Conservation (phyloP, 306 rosid genomes). For the Trifolium pratense region DNA sequence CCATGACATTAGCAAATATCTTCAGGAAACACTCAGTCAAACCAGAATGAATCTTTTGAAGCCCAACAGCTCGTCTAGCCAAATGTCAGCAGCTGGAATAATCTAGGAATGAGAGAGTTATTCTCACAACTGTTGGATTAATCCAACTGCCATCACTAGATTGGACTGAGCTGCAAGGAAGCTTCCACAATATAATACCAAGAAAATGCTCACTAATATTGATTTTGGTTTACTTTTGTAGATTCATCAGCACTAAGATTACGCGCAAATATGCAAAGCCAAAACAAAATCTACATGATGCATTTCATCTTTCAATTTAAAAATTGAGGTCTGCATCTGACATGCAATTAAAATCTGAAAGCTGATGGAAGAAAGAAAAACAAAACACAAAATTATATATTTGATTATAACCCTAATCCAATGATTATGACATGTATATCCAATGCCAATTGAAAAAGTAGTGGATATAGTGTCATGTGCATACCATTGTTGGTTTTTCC, state of each 20-base stretch:
- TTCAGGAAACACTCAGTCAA: background rate
- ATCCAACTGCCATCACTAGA: background rate
- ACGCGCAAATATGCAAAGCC: background rate
- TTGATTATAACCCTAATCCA: background rate
- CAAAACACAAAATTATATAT: background rate
- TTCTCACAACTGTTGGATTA: background rate
- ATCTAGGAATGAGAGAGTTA: background rate
- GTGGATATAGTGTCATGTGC: conserved; percentile 29
- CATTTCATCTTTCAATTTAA: background rate
- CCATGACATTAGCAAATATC: conserved; percentile 22
- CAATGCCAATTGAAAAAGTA: conserved; percentile 1
- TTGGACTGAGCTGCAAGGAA: background rate
- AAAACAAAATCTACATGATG: background rate
- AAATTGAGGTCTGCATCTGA: background rate
- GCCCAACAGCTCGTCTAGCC: background rate
- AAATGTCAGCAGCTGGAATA: background rate
- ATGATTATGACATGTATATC: conserved; percentile 26
- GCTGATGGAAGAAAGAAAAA: background rate
- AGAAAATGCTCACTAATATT: background rate
- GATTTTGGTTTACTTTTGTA: background rate
- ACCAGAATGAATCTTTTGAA: background rate
- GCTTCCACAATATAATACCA: background rate
- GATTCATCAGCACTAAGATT: background rate
- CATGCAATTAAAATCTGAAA: background rate
- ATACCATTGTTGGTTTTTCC: conserved; percentile 47